Evolutionary conservation across 495 filamentous ascomycete species (phyloP), one percentile per base, ranked within the genome.

Genomic region (Xanthoparmelia taractica): DNA sequence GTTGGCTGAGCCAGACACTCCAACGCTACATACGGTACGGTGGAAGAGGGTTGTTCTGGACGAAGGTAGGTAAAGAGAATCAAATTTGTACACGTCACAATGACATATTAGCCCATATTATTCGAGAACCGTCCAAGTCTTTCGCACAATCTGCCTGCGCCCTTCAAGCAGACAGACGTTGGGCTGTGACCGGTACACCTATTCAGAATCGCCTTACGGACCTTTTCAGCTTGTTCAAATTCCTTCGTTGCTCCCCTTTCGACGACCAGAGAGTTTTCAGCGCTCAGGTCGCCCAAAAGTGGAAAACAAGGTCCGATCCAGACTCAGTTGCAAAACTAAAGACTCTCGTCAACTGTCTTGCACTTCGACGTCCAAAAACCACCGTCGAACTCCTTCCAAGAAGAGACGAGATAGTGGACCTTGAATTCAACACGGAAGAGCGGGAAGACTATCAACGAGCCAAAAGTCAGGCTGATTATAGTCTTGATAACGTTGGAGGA

Each of bases 131-230:
- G 4, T 61, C 68, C n/a, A 74, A 74, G 0, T 59, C 58, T 41
- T 73, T 74, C 63, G 66, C 77, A 8, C 61, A 63, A 23, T 75
- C 77, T 11, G 55, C 72, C 0, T 78, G 70, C 57, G 67, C 68
- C 7, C 69, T 80, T 11, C 36, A 70, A 4, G 63, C 75, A 0
- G 65, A 61, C 6, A 65, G 66, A 15, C 69, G 78, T 6, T 80
- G 78, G 78, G 75, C 73, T 12, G 73, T 79, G 1, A 79, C 73
- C 1, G 77, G 73, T 1, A 40, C 13, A 0, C 77, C 77, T 0
- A 75, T 80, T 1, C 77, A 80, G 57, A 80, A 80, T 47, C 66
- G 67, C 1, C 67, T 80, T 1, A 62, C 57, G 4, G 77, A 80
- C 43, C 64, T 80, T 15, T 68, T 68, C 8, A 65, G 68, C 1